Conservation (phyloP, 1,284 basidiomycete species). For the Ustanciosporium gigantosporum region DNA sequence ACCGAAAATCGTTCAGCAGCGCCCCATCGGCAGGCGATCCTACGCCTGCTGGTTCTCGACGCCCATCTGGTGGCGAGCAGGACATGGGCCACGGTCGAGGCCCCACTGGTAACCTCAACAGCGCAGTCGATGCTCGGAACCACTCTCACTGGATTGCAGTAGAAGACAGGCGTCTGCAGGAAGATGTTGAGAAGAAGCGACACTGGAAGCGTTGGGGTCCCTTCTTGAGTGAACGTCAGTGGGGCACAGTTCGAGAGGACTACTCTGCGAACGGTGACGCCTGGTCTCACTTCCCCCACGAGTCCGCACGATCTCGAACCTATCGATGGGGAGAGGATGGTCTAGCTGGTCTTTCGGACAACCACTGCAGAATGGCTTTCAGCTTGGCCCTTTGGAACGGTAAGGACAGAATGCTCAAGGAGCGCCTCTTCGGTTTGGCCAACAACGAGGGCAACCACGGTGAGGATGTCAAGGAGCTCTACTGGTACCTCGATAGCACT, state of each 20-base stretch:
- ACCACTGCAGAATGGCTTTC: constrained; percentile 90
- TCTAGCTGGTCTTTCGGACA: constrained; percentile 92
- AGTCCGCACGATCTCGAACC: constrained; percentile 87
- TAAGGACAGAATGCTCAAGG: constrained; percentile 90
- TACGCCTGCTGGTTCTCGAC: constrained; percentile 22
- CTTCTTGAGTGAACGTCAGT: constrained; percentile 93
- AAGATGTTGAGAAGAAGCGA: constrained; percentile 70
- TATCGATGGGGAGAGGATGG: constrained; percentile 99
- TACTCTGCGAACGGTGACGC: constrained; percentile 95
- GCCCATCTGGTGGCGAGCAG: constrained; percentile 23
- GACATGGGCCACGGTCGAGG: constrained; percentile 40
- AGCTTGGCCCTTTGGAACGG: constrained; percentile 92
- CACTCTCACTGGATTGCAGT: constrained; percentile 35
- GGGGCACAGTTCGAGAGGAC: constrained; percentile 97
- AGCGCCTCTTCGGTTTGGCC: constrained; percentile 89
- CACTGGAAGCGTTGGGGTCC: constrained; percentile 99
- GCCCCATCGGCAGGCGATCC: constrained; percentile 18
- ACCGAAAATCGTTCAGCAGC: constrained; percentile 41
- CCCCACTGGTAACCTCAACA: constrained; percentile 31
- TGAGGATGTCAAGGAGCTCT: constrained; percentile 97
- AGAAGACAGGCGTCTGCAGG: constrained; percentile 64
- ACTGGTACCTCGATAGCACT: constrained; percentile 97
- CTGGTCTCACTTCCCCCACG: constrained; percentile 96
- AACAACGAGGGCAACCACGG: constrained; percentile 96
- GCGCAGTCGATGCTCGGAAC: constrained; percentile 32